Evolutionary conservation across 306 rosid species (phyloP), one percentile per base, ranked within the genome.

Genomic region (Malus sylvestris): DNA sequence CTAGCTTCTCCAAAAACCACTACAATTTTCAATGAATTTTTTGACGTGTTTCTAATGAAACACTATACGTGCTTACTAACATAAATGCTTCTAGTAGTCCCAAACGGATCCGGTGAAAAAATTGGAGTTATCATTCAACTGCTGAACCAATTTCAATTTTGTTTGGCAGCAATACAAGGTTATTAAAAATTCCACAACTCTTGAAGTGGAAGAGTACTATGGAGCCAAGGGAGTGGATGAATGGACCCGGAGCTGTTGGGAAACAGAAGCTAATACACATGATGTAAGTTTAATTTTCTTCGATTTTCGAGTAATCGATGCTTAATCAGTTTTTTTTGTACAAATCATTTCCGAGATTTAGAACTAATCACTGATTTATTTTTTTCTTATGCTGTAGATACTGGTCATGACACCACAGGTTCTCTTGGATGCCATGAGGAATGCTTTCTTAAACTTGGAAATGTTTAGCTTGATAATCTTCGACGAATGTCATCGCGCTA

Each of bases 351-450:
- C 15, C 11, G 3, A 19, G 18, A 27, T 11, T 22, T 35, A 20
- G 67, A 25, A 80, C 40, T 67, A 18, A 44, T 77, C 40, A 55
- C 20, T 29, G 11, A 2, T 30, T 63, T 63, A 68, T 46, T n/a
- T 38, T 70, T 73, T 77, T 58, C 71, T 40, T 30, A 27, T 65
- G 32, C 68, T 83, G 65, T 61, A 94, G 98, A 90, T 90, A 70
- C 72, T 94, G 77, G 93, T 92, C 61, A 92, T 94, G 98, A 92
- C 98, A 80, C 98, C 98, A 51, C 98, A 90, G 79, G 86, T 92
- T 84, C 97, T 94, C 71, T 84, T 87, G 83, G 92, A 94, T 85
- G 97, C 88, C 73, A 74, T 91, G 71, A 85, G 93, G 86, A 94
- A 88, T 83, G 96, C 95, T 73, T 92, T 85, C 75, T 23, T 94